Conservation (phyloP, 148 eudicot species). For the Rhododendron griersonianum region DNA sequence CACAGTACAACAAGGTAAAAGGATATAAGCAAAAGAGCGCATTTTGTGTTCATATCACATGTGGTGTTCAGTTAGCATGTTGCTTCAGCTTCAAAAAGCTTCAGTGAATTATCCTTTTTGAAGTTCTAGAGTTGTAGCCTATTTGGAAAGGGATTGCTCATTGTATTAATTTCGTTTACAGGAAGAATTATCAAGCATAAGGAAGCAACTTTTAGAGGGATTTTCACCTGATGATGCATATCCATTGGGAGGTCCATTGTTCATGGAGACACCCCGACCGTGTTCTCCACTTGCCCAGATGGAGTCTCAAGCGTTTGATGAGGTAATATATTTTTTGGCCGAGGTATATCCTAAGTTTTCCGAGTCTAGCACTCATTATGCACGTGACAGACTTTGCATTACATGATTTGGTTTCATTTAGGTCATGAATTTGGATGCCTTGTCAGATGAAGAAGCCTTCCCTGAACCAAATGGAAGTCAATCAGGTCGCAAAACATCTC, state of each 20-base stretch:
- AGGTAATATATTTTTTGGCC: conserved; percentile 39
- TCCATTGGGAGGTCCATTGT: conserved; percentile 53
- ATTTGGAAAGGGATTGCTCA: neutral
- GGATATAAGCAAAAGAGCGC: neutral
- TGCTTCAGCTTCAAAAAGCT: neutral
- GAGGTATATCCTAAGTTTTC: neutral
- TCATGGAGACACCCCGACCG: conserved; percentile 80
- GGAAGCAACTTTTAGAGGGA: conserved; percentile 52
- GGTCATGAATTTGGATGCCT: conserved; percentile 34
- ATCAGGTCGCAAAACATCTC: conserved; percentile 68
- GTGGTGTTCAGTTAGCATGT: neutral
- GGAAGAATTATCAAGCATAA: conserved; percentile 63
- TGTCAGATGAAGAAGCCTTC: conserved; percentile 53
- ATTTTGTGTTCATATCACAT: neutral
- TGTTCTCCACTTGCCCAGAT: conserved; percentile 57
- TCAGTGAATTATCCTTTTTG: neutral
- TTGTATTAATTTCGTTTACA: conserved; percentile 21
- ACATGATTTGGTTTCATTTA: conserved; percentile 18
- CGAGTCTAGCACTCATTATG: neutral
- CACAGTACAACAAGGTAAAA: neutral
- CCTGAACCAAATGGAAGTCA: conserved; percentile 61
- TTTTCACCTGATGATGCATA: conserved; percentile 82
- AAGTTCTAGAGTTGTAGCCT: neutral
- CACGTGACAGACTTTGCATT: neutral
- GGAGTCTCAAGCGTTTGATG: conserved; percentile 51